A percentile compares a stretch with the other conserved stretches of the same genome.
Conservation (phyloP, 441 rosid genomes). For the Pelargonium cotyledonis region DNA sequence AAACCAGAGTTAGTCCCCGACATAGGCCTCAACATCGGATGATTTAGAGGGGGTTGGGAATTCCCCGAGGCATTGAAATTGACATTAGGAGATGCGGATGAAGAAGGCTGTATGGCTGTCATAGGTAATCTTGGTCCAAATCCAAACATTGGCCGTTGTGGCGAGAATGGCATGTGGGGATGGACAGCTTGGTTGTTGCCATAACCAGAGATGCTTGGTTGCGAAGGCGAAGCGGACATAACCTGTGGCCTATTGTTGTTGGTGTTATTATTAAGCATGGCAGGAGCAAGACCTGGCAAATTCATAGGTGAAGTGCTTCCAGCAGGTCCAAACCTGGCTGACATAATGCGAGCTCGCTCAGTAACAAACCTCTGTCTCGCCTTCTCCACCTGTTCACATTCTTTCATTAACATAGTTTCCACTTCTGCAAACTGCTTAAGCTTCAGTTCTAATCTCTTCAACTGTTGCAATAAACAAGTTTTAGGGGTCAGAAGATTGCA, state of each 20-base stretch:
- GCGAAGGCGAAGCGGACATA: conserved; percentile 48
- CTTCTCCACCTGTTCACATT: conserved; percentile 93
- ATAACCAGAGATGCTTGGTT: conserved; percentile 50
- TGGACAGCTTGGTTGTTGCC: conserved; percentile 49
- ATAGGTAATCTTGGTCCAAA: conserved; percentile 72
- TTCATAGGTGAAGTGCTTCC: conserved; percentile 46
- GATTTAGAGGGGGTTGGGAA: conserved; percentile 48
- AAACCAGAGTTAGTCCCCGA: conserved; percentile 64
- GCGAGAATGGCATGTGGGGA: conserved; percentile 73
- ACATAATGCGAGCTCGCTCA: conserved; percentile 58
- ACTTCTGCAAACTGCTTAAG: conserved; percentile 95
- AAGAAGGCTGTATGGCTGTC: conserved; percentile 62
- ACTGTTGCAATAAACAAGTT: conserved; percentile 28
- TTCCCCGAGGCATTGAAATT: conserved; percentile 52
- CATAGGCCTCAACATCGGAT: conserved; percentile 49
- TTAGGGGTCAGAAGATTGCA: neutral
- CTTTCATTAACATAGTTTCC: conserved; percentile 83
- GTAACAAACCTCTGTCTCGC: conserved; percentile 75
- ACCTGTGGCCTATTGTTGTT: conserved; percentile 44
- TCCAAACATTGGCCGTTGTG: conserved; percentile 58
- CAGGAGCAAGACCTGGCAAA: conserved; percentile 42
- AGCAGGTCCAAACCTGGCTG: conserved; percentile 52
- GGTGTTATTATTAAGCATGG: conserved; percentile 46
- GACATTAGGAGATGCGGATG: conserved; percentile 52
- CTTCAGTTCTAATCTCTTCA: conserved; percentile 91